Evolutionary conservation across 2,329 filamentous ascomycete species (phyloP), one percentile per base, ranked within the genome.

Genomic region (Purpureocillium takamizusanense): DNA sequence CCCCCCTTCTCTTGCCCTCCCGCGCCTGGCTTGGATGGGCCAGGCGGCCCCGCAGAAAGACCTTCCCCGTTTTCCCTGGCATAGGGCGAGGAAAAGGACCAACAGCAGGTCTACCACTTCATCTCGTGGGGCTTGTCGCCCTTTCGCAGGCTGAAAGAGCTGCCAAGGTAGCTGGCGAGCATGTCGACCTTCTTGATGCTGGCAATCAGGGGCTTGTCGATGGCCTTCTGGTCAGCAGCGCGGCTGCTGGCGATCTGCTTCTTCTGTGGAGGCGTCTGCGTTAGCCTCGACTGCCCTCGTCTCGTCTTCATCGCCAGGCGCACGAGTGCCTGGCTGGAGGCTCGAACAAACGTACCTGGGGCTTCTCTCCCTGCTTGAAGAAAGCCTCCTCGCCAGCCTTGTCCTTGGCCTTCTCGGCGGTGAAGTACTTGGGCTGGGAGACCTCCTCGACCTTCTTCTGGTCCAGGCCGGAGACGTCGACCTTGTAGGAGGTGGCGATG

Each of bases 91-190:
- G 5, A 25, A 25, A 25, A 25, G 10, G 17, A 27, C n/a, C n/a
- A 23, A 37, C 29, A 18, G 18, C 5, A 47, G 45, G 48, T 80
- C 73, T 95, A 98, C 81, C 90, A 98, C 74, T 86, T 86, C 92
- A 98, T 97, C 82, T 94, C 86, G 76, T 98, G 92, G 73, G 92
- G 92, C 83, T 90, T 89, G 80, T 98, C 90, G 64, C 92, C 92
- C 78, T 89, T 95, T 75, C 90, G 86, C 72, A 98, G 83, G 81
- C 86, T 94, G 86, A 98, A 98, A 66, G 83, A 87, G 70, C 83
- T 86, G 65, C 78, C 78, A 59, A 98, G 86, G 81, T 98, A 98
- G 74, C 83, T 86, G 66, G 81, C 72, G 59, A 98, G 85, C 72
- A 90, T 76, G 57, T 88, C 84, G 70, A 94, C 88, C 83, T 97